These are phyloP conservation scores for Leccinum aurantiacum DNA, from an alignment of 768 basidiomycete genomes.

Conservation along the genomic window DNA sequence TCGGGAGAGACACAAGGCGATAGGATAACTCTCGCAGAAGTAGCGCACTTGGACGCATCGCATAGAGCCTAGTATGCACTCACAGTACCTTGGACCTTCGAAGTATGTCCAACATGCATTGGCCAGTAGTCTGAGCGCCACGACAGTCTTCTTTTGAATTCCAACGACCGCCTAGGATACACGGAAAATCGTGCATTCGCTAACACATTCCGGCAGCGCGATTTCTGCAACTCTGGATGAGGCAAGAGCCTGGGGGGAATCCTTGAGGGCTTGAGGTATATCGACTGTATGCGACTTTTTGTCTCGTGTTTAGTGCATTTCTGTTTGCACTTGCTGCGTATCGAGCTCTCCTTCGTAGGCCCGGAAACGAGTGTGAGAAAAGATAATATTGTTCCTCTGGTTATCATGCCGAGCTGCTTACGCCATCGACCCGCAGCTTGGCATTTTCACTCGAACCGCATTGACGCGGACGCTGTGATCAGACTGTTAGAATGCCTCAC, in stretches of 20 bases:
- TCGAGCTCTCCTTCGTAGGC: conserved; percentile 24
- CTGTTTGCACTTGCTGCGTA: not conserved
- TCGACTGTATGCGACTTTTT: conserved; percentile 62
- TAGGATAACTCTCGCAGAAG: not conserved
- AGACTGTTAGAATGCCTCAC: too few relatives aligned
- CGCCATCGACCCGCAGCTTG: not conserved
- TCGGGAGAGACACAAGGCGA: not conserved
- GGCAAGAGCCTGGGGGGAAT: conserved; percentile 32
- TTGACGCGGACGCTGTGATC: not conserved
- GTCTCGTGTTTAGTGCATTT: not conserved
- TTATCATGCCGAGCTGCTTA: not conserved
- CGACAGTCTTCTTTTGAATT: not conserved
- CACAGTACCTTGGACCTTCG: not conserved
- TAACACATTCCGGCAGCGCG: not conserved
- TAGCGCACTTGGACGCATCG: not conserved
- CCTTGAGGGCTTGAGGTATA: conserved; percentile 76
- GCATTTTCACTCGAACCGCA: not conserved
- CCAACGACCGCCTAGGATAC: not conserved
- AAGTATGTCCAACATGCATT: not conserved
- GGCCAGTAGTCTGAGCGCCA: not conserved
- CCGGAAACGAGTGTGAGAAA: not conserved
- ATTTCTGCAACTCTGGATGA: not conserved
- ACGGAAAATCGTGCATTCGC: not conserved
- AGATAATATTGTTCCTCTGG: not conserved
- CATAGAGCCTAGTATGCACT: not conserved